Evolutionary conservation across 1,284 basidiomycete species (phyloP).

Genomic region (Ganoderma multipileum): DNA sequence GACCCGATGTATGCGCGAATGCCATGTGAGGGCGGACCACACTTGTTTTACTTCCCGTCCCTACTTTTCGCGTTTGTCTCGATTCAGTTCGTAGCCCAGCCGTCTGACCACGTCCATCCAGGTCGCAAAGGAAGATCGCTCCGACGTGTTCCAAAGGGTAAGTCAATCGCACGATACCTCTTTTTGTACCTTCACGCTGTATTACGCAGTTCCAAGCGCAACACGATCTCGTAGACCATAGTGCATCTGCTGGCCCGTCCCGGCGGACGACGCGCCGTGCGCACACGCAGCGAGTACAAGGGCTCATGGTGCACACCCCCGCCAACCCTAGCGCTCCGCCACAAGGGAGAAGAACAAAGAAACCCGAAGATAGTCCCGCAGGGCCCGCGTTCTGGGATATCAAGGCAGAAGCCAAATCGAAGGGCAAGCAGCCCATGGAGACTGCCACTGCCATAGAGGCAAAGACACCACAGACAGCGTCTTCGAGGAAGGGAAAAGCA

Average conservation of each 20-base stretch:
- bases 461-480: neutral
- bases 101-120: conserved; percentile 35
- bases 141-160: conserved; percentile 77
- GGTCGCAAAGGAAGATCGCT: conserved; percentile 78
- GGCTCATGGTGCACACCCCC: conserved; percentile 26
- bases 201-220: conserved; percentile 63
- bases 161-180: conserved; percentile 33
- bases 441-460: neutral
- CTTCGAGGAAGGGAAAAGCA: conserved; percentile 18
- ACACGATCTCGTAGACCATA: conserved; percentile 66
- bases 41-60: neutral
- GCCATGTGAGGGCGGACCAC: no score
- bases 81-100: no score
- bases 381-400: conserved; percentile 36
- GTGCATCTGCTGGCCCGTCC: conserved; percentile 54
- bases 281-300: conserved; percentile 52
- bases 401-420: conserved; percentile 35
- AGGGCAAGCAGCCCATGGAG: conserved; percentile 34
- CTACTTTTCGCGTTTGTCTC: neutral
- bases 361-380: conserved; percentile 19
- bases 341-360: conserved; percentile 17
- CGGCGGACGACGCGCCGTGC: conserved; percentile 67
- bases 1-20: no score
- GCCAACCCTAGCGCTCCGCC: conserved; percentile 18
- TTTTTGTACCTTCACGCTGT: conserved; percentile 24